These are phyloP conservation scores for Xanthoconium stramineum DNA, from an alignment of 768 basidiomycete species.

Conservation along the genomic window DNA sequence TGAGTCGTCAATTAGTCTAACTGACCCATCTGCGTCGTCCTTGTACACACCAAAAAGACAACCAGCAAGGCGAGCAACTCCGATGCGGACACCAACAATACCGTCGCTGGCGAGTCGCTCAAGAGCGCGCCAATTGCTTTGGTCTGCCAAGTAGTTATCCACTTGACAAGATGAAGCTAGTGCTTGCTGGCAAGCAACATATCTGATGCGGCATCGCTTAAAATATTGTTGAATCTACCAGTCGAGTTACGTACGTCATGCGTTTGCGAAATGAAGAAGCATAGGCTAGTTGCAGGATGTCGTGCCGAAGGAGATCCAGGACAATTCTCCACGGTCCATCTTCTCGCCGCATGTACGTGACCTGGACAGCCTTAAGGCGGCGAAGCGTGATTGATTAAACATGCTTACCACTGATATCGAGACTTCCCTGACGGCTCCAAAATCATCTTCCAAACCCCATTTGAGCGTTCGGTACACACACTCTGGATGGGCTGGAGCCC, in stretches of 20 bases:
- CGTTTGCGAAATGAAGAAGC: conserved; percentile 55
- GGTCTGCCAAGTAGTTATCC: conserved; percentile 39
- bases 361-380: conserved; percentile 33
- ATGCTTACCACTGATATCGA: conserved; percentile 61
- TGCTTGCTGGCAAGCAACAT: conserved; percentile 68
- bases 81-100: conserved; percentile 84
- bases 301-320: conserved; percentile 37
- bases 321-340: conserved; percentile 35
- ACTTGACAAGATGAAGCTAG: conserved; percentile 40
- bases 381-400: conserved; percentile 6
- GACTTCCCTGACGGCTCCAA: conserved; percentile 82
- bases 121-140: conserved; percentile 49
- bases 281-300: conserved; percentile 43
- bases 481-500: conserved; percentile 42
- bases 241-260: conserved; percentile 57
- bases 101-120: conserved; percentile 56
- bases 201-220: conserved; percentile 42
- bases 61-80: conserved; percentile 71
- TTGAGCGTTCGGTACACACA: conserved; percentile 52
- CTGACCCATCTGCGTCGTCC: neutral
- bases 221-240: conserved; percentile 11
- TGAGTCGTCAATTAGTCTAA: conserved; percentile 9
- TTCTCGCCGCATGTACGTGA: conserved; percentile 45
- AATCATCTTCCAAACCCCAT: conserved; percentile 67
- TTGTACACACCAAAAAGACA: conserved; percentile 49